phyloP scores from a whole-genome alignment of 768 basidiomycete genomes.

The Pilatotrama ljubarskyi region DNA sequence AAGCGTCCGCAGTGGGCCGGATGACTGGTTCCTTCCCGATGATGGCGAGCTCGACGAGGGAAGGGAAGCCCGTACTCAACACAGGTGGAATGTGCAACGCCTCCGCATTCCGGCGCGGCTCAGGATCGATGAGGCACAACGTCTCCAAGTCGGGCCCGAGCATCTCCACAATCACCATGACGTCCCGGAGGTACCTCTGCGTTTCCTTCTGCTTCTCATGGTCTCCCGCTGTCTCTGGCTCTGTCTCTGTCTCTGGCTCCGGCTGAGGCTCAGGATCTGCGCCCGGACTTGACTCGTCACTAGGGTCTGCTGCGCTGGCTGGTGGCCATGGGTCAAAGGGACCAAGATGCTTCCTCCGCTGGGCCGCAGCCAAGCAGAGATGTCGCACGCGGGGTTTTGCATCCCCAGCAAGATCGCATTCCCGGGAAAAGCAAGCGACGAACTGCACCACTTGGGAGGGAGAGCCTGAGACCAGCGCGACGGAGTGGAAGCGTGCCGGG shows the following conservation, averaged over 20 bases:
- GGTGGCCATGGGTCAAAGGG: not conserved
- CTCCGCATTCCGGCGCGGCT: not conserved
- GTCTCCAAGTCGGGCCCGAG: slow-evolving; percentile 1
- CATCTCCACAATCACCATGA: not conserved
- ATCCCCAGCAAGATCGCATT: not conserved
- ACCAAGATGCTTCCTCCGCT: not conserved
- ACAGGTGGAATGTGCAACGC: not conserved
- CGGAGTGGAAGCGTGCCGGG: not conserved
- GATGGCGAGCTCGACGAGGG: slow-evolving; percentile 1
- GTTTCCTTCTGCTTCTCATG: not conserved
- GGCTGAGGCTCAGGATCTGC: too few species aligned
- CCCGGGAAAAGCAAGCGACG: not conserved
- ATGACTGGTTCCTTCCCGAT: not conserved
- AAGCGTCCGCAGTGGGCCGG: not conserved
- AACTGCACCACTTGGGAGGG: not conserved
- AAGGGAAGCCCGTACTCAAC: not conserved
- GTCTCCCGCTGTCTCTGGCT: not conserved
- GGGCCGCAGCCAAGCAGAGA: not conserved
- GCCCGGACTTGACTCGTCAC: not conserved
- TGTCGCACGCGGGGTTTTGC: not conserved
- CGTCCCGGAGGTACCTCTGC: not conserved
- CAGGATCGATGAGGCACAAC: not conserved
- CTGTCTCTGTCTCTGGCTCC: not conserved
- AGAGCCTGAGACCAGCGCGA: not conserved
- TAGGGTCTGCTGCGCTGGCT: not conserved